A percentile compares a stretch with the other conserved stretches of the same genome.
Evolutionary conservation across 495 filamentous ascomycete species (phyloP).

Genomic region (Tuber umbilicatum): DNA sequence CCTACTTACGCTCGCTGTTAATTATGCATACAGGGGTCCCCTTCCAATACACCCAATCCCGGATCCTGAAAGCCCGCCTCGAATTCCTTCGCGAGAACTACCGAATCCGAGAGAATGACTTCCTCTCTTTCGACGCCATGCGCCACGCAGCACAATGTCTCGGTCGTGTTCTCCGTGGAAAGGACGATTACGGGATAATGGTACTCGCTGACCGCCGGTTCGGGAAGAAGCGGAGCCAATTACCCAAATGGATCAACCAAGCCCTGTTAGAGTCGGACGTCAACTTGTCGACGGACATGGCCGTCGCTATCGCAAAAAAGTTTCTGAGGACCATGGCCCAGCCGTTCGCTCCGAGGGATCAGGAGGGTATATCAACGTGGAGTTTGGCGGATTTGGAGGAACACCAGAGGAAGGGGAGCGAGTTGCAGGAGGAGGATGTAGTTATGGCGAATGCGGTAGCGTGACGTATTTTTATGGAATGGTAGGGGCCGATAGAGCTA

Average conservation of each 20-base stretch:
- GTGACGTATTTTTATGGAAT: neutral
- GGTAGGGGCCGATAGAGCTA: neutral
- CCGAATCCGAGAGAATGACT: constrained; percentile 94
- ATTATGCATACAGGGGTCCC: constrained; percentile 56
- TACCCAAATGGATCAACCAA: constrained; percentile 96
- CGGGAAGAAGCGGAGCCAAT: constrained; percentile 75
- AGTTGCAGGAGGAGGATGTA: constrained; percentile 49
- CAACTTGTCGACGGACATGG: constrained; percentile 91
- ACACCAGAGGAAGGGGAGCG: constrained; percentile 57
- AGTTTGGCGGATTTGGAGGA: constrained; percentile 65
- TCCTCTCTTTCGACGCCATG: constrained; percentile 98
- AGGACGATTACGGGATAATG: constrained; percentile 99
- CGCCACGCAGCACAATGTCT: constrained; percentile 95
- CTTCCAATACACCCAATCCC: constrained; percentile 97
- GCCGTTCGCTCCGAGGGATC: constrained; percentile 72
- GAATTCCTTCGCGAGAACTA: constrained; percentile 96
- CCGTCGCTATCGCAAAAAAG: constrained; percentile 75
- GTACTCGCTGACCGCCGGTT: constrained; percentile 90
- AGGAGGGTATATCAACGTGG: constrained; percentile 92
- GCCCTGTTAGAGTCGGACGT: constrained; percentile 74
- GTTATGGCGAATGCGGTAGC: neutral
- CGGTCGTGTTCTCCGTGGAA: constrained; percentile 88
- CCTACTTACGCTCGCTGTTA: neutral
- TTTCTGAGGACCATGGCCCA: constrained; percentile 87
- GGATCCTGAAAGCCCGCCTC: constrained; percentile 90